Conservation (phyloP, 164 flowering plant species). For the Vitis labrusca region DNA sequence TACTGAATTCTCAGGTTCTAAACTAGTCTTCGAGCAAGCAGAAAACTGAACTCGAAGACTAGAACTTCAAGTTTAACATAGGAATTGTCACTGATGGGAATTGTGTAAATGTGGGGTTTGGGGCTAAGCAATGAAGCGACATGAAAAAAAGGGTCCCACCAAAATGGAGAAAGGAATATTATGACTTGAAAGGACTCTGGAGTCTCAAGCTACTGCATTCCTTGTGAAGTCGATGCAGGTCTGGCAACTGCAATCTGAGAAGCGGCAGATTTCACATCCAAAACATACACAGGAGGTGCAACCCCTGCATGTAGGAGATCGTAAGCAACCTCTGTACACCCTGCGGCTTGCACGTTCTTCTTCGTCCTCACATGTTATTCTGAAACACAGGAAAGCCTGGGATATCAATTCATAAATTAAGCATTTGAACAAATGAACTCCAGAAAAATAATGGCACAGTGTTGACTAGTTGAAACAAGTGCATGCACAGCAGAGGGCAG, state of each 20-base stretch:
- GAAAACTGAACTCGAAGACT: conserved; percentile 17
- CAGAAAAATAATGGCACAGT: too few species aligned
- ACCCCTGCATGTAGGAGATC: conserved; percentile 71
- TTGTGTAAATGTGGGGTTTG: conserved; percentile 3
- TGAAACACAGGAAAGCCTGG: conserved; percentile 21
- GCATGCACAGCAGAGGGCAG: too few species aligned
- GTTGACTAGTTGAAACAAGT: too few species aligned
- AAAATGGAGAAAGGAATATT: not conserved
- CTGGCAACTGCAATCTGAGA: conserved; percentile 87
- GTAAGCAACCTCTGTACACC: conserved; percentile 70
- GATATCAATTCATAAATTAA: not conserved
- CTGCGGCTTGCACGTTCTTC: conserved; percentile 84
- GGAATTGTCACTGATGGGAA: conserved; percentile 1
- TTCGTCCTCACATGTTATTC: conserved; percentile 66
- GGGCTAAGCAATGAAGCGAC: not conserved
- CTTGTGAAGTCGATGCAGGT: conserved; percentile 75
- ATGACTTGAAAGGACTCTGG: not conserved
- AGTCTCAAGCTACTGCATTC: conserved; percentile 44
- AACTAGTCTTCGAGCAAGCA: conserved; percentile 17
- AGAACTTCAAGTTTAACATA: conserved; percentile 16
- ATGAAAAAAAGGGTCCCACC: not conserved
- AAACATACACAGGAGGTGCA: conserved; percentile 90
- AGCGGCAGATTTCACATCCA: conserved; percentile 81
- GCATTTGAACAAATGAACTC: not conserved
- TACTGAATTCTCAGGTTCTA: not conserved